phyloP scores from a whole-genome alignment of 148 eudicot species.

The Amaranthus palmeri region DNA sequence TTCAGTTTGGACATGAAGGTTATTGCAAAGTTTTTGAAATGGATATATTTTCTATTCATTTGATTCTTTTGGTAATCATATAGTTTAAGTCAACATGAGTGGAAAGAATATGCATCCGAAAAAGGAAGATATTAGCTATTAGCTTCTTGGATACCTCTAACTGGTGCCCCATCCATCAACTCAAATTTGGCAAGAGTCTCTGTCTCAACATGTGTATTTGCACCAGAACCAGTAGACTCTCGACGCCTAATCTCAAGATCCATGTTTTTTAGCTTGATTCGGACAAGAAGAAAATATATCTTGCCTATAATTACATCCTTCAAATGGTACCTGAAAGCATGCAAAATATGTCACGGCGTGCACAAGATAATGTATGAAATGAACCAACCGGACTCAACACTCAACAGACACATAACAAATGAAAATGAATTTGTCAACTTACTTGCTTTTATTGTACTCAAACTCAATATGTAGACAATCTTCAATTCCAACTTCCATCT shows the following conservation, averaged over 20 bases:
- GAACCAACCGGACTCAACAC: too few relatives aligned
- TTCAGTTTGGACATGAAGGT: too few relatives aligned
- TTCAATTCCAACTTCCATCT: constrained; percentile 99
- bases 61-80: too few relatives aligned
- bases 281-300: constrained; percentile 94
- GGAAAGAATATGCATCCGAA: background rate
- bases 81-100: background rate
- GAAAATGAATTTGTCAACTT: constrained; percentile 26
- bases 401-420: too few relatives aligned
- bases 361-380: too few relatives aligned
- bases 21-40: too few relatives aligned
- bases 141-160: constrained; percentile 63
- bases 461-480: constrained; percentile 97
- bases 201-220: constrained; percentile 95
- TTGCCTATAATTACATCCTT: constrained; percentile 93
- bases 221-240: constrained; percentile 96
- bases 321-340: constrained; percentile 77
- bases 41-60: too few relatives aligned
- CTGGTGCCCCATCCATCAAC: constrained; percentile 99
- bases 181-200: constrained; percentile 98
- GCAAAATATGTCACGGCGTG: background rate
- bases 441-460: constrained; percentile 99
- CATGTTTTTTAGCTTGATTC: constrained; percentile 97
- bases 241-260: constrained; percentile 97
- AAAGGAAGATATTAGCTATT: background rate